These are phyloP conservation scores for Dispira simplex DNA, from an alignment of 192 early-diverging fungal species.

Conservation along the genomic window DNA sequence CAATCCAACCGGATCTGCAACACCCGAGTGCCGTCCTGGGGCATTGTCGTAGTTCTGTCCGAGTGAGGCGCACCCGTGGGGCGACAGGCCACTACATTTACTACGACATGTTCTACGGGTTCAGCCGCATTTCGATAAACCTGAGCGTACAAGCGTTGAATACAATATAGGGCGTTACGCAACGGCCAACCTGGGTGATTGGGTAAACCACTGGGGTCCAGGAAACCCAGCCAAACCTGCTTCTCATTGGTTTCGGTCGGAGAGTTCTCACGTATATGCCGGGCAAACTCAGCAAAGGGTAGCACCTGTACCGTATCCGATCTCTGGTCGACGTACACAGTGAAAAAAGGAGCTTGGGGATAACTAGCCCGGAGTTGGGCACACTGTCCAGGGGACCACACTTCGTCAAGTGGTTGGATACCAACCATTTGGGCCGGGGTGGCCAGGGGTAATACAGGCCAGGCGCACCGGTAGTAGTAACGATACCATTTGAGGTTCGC, in stretches of 20 bases:
- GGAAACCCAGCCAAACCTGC: conserved; percentile 43
- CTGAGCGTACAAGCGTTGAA: conserved; percentile 18
- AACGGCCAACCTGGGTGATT: conserved; percentile 82
- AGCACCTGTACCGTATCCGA: neutral
- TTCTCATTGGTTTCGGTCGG: no score
- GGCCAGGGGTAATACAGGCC: conserved; percentile 68
- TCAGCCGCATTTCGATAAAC: neutral
- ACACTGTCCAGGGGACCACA: conserved; percentile 14
- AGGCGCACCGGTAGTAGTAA: conserved; percentile 91
- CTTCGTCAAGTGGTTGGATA: conserved; percentile 20
- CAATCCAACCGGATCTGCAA: neutral
- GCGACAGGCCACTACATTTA: neutral
- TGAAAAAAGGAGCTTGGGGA: conserved; percentile 18
- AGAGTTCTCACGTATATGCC: no score
- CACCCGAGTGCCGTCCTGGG: neutral
- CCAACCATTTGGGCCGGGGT: conserved; percentile 26
- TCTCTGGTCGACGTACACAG: neutral
- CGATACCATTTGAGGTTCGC: conserved; percentile 93
- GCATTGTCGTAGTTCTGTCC: neutral
- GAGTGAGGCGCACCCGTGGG: neutral
- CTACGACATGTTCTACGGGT: neutral
- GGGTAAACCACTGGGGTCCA: conserved; percentile 70
- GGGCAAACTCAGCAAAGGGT: no score
- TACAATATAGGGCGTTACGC: conserved; percentile 65
- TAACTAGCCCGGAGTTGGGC: neutral